Evolutionary conservation across 257 asterid genomes (phyloP).

Genomic region (Penstemon eatonii): DNA sequence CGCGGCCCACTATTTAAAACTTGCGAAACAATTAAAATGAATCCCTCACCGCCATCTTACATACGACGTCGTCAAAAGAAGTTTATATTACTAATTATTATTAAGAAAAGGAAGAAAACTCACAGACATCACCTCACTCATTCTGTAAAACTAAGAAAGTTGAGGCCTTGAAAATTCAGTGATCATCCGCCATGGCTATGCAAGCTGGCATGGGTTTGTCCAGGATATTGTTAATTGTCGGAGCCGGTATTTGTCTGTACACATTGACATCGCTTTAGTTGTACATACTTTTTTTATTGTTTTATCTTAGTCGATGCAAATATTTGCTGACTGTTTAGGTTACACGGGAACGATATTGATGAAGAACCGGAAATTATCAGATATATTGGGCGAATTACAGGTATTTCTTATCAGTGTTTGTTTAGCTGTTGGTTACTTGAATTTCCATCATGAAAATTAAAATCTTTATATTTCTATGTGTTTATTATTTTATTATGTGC

Average conservation of each 20-base stretch:
- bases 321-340: background rate
- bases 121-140: too few relatives aligned
- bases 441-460: too few relatives aligned
- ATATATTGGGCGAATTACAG: conserved; percentile 11
- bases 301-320: background rate
- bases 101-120: too few relatives aligned
- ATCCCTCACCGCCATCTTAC: too few relatives aligned
- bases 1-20: too few relatives aligned
- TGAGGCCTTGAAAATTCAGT: background rate
- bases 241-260: conserved; percentile 18
- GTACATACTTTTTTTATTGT: background rate
- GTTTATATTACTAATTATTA: too few relatives aligned
- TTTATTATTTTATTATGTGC: too few relatives aligned
- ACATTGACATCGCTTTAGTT: background rate
- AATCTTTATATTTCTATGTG: too few relatives aligned
- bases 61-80: too few relatives aligned
- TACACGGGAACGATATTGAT: conserved; percentile 15
- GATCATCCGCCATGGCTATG: conserved; percentile 29
- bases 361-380: conserved; percentile 17
- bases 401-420: background rate
- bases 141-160: too few relatives aligned
- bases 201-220: conserved; percentile 31
- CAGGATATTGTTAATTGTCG: conserved; percentile 21
- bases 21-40: too few relatives aligned
- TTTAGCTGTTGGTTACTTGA: too few relatives aligned